phyloP scores from a whole-genome alignment of 2,329 filamentous ascomycete species.

The Cladorrhinum sp. region DNA sequence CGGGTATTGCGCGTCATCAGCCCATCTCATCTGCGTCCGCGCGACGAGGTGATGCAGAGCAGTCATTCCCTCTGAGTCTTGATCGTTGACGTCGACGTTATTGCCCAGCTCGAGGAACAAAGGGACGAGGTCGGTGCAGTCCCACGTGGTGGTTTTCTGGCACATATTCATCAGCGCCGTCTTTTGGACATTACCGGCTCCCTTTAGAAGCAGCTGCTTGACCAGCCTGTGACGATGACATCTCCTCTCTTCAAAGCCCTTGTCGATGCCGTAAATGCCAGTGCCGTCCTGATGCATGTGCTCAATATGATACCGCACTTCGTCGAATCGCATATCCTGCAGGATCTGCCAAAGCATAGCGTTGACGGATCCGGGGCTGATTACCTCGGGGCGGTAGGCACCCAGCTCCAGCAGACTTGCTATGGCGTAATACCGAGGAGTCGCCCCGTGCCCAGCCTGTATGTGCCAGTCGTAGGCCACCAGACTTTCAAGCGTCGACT shows the following conservation, averaged over 20 bases:
- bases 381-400: not conserved
- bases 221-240: not conserved
- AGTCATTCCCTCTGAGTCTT: not conserved
- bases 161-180: not conserved
- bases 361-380: not conserved
- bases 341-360: not conserved
- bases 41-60: not conserved
- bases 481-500: too few relatives aligned
- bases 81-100: not conserved
- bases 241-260: not conserved
- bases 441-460: too few relatives aligned
- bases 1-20: not conserved
- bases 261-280: not conserved
- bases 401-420: not conserved
- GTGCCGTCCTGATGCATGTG: not conserved
- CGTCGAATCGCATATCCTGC: not conserved
- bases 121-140: not conserved
- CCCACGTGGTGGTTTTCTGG: not conserved
- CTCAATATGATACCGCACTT: not conserved
- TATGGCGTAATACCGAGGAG: not conserved
- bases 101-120: not conserved
- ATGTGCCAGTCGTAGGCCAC: too few relatives aligned
- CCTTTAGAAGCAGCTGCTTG: not conserved
- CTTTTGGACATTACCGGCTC: not conserved
- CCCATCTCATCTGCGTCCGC: not conserved